A percentile compares a stretch with the other conserved stretches of the same genome.
Conservation (phyloP, 805 yeast genomes). For the Scheffersomyces stipitis region DNA sequence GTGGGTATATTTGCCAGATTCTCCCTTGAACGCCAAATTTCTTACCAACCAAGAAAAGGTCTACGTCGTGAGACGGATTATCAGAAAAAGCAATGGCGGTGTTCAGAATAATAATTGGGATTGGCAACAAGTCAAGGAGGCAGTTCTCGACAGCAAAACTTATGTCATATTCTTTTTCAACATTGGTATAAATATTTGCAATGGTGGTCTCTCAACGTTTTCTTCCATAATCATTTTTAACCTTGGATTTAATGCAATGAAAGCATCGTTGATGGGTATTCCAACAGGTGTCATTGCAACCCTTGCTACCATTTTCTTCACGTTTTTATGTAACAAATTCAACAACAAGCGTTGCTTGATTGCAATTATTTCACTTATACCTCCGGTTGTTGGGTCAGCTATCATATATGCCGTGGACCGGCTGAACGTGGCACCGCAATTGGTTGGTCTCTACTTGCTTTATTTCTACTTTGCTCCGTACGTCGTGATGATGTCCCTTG, state of each 20-base stretch:
- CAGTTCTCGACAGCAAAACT: conserved; percentile 14
- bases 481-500: conserved; percentile 8
- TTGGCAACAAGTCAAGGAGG: conserved; percentile 18
- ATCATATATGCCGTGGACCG: conserved; percentile 6
- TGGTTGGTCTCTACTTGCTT: conserved; percentile 8
- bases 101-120: conserved; percentile 16
- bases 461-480: conserved; percentile 9
- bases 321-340: conserved; percentile 4
- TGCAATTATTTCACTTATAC: conserved; percentile 7
- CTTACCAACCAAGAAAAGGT: conserved; percentile 11
- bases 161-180: conserved; percentile 5
- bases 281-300: conserved; percentile 8
- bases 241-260: conserved; percentile 7
- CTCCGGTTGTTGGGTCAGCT: conserved; percentile 26
- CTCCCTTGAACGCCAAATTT: conserved; percentile 6
- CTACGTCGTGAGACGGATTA: conserved; percentile 12
- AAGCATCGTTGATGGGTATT: conserved; percentile 6
- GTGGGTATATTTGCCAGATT: conserved; percentile 9
- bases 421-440: conserved; percentile 4
- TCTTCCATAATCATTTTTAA: conserved; percentile 4
- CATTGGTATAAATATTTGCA: conserved; percentile 6
- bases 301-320: conserved; percentile 7
- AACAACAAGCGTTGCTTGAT: conserved; percentile 6
- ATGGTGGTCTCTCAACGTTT: conserved; percentile 5
- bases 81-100: conserved; percentile 15